A percentile compares a stretch with the other conserved stretches of the same genome.
These are phyloP conservation scores for Mayamaea pseudoterrestris DNA, from an alignment of 108 stramenopile genomes.

Conservation along the genomic window DNA sequence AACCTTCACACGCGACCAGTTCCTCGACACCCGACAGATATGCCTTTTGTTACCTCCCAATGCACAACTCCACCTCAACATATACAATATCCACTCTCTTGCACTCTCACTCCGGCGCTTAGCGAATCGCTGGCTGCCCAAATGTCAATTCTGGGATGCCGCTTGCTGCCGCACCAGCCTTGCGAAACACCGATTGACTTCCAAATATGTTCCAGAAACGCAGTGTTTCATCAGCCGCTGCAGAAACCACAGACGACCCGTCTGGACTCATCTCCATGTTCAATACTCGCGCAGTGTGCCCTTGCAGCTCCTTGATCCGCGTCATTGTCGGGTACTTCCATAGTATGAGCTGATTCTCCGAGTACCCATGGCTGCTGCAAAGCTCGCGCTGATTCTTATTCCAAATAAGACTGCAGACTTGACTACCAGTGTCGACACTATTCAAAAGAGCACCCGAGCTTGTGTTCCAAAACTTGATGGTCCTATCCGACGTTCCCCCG, in stretches of 20 bases:
- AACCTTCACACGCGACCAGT: too few relatives aligned
- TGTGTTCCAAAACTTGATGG: slow-evolving; percentile 99
- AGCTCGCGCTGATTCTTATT: slow-evolving; percentile 90
- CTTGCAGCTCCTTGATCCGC: slow-evolving; percentile 90
- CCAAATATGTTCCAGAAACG: slow-evolving; percentile 97
- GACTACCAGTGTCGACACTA: slow-evolving; percentile 93
- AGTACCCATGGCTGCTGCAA: slow-evolving; percentile 90
- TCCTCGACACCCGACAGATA: too few relatives aligned
- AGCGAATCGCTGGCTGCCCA: too few relatives aligned
- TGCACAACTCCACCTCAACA: too few relatives aligned
- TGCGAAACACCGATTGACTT: too few relatives aligned
- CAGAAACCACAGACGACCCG: slow-evolving; percentile 90
- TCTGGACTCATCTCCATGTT: slow-evolving; percentile 93
- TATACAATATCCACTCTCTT: too few relatives aligned
- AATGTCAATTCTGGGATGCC: too few relatives aligned
- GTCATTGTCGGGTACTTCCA: slow-evolving; percentile 98
- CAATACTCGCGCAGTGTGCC: slow-evolving; percentile 89
- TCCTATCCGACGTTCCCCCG: slow-evolving; percentile 98
- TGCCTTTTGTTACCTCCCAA: too few relatives aligned
- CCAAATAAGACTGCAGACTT: slow-evolving; percentile 96
- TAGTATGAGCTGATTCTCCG: slow-evolving; percentile 91
- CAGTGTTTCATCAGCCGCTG: slow-evolving; percentile 95
- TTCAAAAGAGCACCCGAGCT: slow-evolving; percentile 86
- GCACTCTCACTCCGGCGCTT: too few relatives aligned
- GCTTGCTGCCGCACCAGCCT: too few relatives aligned